A percentile compares a stretch with the other conserved stretches of the same genome.
These are phyloP conservation scores for Prunus yedoensis DNA, from an alignment of 331 rosid species.

Conservation along the genomic window DNA sequence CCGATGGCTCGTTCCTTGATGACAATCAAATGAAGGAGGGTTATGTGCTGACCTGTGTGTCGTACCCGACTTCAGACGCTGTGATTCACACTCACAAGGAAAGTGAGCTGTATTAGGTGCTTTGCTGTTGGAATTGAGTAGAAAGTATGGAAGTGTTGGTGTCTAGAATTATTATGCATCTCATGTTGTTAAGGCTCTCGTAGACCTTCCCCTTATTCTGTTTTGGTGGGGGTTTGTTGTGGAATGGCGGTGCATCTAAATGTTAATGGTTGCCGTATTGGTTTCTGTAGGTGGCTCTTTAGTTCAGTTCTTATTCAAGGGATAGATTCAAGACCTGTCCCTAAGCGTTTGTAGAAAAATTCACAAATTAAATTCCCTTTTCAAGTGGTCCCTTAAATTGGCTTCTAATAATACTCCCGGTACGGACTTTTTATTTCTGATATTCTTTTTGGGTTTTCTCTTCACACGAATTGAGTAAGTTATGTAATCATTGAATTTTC, in stretches of 20 bases:
- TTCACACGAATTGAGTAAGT: too few species aligned
- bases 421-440: too few species aligned
- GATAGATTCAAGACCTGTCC: too few species aligned
- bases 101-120: conserved; percentile 58
- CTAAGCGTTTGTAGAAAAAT: too few species aligned
- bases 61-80: conserved; percentile 68
- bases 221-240: not conserved
- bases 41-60: conserved; percentile 64
- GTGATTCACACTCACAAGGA: conserved; percentile 90
- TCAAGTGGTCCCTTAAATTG: too few species aligned
- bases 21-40: conserved; percentile 65
- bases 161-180: not conserved
- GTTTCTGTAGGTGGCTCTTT: not conserved
- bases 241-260: conserved; percentile 9
- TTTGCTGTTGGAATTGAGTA: conserved; percentile 6
- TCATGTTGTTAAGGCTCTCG: not conserved
- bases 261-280: not conserved
- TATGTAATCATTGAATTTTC: too few species aligned
- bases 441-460: too few species aligned
- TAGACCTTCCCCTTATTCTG: conserved; percentile 1
- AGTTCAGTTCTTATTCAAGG: not conserved
- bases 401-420: too few species aligned
- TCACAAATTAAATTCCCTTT: too few species aligned
- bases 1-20: conserved; percentile 80
- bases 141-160: not conserved